Evolutionary conservation across 2,329 filamentous ascomycete species (phyloP).

Genomic region (Bisporella sp.): DNA sequence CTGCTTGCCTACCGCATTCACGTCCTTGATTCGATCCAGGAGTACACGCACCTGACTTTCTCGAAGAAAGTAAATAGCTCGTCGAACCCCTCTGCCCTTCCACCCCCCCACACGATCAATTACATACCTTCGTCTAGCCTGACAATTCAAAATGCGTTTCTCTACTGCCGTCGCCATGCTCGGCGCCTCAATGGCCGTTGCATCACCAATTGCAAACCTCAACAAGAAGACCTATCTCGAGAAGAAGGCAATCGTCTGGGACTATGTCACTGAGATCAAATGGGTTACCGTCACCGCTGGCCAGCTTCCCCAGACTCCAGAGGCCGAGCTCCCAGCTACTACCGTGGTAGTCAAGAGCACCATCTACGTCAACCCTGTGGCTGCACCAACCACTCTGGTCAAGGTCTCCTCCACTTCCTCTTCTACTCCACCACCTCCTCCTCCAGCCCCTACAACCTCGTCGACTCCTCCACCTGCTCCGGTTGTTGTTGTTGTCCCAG

Average conservation of each 20-base stretch:
- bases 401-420: not conserved
- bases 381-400: not conserved
- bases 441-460: slow-evolving; percentile 4
- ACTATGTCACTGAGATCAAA: slow-evolving; percentile 28
- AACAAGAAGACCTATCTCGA: slow-evolving; percentile 22
- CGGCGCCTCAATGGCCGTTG: slow-evolving; percentile 27
- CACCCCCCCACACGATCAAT: not conserved
- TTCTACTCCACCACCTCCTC: slow-evolving; percentile 7
- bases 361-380: slow-evolving; percentile 1
- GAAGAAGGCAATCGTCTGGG: slow-evolving; percentile 19
- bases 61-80: slow-evolving; percentile 17
- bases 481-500: slow-evolving; percentile 1
- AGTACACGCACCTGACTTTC: slow-evolving; percentile 8
- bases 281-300: slow-evolving; percentile 31
- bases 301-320: not conserved
- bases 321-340: not conserved
- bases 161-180: slow-evolving; percentile 30
- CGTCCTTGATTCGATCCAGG: slow-evolving; percentile 8
- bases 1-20: slow-evolving; percentile 5
- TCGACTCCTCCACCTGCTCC: slow-evolving; percentile 5
- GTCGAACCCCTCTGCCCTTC: not conserved
- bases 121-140: not conserved
- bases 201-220: slow-evolving; percentile 21
- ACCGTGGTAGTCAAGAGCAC: slow-evolving; percentile 11
- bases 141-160: slow-evolving; percentile 32